Percentiles rank a stretch among this genome's conserved stretches.
Evolutionary conservation across 768 basidiomycete genomes (phyloP).

Genomic region (Grammothele lineata): DNA sequence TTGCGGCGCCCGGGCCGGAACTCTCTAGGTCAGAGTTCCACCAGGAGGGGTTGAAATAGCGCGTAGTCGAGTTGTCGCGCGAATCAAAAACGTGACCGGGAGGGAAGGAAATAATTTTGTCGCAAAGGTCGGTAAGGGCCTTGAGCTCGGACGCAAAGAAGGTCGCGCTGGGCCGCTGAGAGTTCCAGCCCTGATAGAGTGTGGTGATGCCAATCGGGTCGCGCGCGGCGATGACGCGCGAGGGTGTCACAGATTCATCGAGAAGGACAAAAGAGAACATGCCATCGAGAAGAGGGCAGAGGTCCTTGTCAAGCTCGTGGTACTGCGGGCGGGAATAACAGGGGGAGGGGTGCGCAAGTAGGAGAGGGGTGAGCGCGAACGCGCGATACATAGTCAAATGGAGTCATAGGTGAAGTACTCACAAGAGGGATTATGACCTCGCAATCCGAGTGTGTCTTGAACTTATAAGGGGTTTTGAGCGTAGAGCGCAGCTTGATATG

Average conservation of each 20-base stretch:
- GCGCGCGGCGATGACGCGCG: slow-evolving; percentile 91
- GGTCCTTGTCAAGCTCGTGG: slow-evolving; percentile 68
- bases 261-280: slow-evolving; percentile 99
- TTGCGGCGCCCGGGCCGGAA: slow-evolving; percentile 42
- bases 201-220: slow-evolving; percentile 98
- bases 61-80: slow-evolving; percentile 64
- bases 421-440: slow-evolving; percentile 95
- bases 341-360: too few relatives aligned
- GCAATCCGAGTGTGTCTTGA: slow-evolving; percentile 98
- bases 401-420: not conserved
- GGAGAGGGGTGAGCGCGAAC: not conserved
- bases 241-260: slow-evolving; percentile 86
- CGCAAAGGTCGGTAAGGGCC: slow-evolving; percentile 85
- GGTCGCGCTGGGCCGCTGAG: slow-evolving; percentile 71
- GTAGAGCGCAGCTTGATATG: slow-evolving; percentile 74
- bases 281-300: slow-evolving; percentile 85
- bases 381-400: not conserved
- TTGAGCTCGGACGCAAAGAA: slow-evolving; percentile 98
- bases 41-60: slow-evolving; percentile 90
- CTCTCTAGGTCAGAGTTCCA: slow-evolving; percentile 80
- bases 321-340: too few relatives aligned
- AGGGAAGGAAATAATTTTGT: slow-evolving; percentile 92
- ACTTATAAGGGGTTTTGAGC: slow-evolving; percentile 62
- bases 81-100: slow-evolving; percentile 97
- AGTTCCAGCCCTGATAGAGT: slow-evolving; percentile 95